Evolutionary conservation across 148 eudicot species (phyloP).

Genomic region (Persicaria maculosa): DNA sequence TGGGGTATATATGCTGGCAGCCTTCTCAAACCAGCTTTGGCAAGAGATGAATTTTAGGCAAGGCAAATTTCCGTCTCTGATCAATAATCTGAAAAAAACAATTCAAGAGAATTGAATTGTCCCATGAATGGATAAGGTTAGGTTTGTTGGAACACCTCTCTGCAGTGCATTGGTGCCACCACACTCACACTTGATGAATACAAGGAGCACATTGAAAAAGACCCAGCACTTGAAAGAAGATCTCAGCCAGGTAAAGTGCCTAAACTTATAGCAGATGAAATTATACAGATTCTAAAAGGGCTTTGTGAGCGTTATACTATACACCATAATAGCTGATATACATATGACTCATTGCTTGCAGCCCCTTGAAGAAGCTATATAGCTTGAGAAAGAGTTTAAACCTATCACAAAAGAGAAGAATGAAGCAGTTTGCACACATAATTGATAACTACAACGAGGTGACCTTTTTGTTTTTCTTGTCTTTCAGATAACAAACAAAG

Average conservation of each 20-base stretch:
- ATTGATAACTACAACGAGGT: too few relatives aligned
- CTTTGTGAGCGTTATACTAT: constrained; percentile 85
- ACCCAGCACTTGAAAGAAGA: constrained; percentile 69
- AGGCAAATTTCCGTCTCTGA: not conserved
- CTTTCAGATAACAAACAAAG: too few relatives aligned
- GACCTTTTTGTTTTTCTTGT: too few relatives aligned
- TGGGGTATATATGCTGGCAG: constrained; percentile 59
- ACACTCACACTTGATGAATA: constrained; percentile 67
- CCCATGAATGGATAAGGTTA: not conserved
- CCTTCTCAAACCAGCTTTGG: constrained; percentile 85
- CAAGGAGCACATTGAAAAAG: constrained; percentile 87
- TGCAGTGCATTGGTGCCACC: constrained; percentile 66
- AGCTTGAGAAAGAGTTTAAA: constrained; percentile 13
- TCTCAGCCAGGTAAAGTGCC: constrained; percentile 19
- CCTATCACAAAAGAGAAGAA: constrained; percentile 46
- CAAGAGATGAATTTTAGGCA: constrained; percentile 90
- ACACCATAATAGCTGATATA: not conserved
- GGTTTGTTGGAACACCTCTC: not conserved
- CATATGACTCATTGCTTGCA: constrained; percentile 9
- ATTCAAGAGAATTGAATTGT: too few relatives aligned
- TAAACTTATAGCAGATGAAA: constrained; percentile 83
- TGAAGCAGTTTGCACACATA: constrained; percentile 47
- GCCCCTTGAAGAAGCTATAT: constrained; percentile 61
- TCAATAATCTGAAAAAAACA: too few relatives aligned
- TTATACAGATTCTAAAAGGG: constrained; percentile 74